phyloP scores from a whole-genome alignment of 257 asterid species.

The Rehmannia glutinosa region DNA sequence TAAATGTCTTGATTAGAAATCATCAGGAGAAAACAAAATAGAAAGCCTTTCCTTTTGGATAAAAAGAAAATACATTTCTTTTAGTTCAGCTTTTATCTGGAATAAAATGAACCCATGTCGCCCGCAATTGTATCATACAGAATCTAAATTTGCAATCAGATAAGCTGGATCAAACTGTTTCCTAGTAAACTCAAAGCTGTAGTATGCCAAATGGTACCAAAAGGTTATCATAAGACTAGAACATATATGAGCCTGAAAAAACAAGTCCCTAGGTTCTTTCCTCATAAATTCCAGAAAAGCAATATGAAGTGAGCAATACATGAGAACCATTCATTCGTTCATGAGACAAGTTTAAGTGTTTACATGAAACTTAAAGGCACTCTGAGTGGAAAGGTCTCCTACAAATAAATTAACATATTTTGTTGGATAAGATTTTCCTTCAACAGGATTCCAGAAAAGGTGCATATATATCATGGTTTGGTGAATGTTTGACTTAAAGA shows the following conservation, averaged over 20 bases:
- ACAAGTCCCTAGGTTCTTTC: too few relatives aligned
- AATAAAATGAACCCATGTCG: not conserved
- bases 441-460: too few relatives aligned
- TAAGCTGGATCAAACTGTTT: too few relatives aligned
- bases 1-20: not conserved
- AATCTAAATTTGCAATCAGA: not conserved
- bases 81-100: not conserved
- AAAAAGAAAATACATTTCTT: not conserved
- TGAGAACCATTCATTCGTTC: too few relatives aligned
- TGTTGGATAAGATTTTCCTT: not conserved
- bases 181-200: not conserved
- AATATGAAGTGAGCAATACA: too few relatives aligned
- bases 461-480: too few relatives aligned
- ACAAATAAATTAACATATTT: slow-evolving; percentile 1
- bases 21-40: not conserved
- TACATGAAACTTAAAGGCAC: not conserved
- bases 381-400: not conserved
- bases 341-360: too few relatives aligned
- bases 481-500: too few relatives aligned
- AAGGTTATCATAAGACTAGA: not conserved
- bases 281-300: too few relatives aligned
- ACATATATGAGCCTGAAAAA: not conserved
- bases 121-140: not conserved
- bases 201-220: not conserved
- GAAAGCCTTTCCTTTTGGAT: not conserved